A percentile compares a stretch with the other conserved stretches of the same genome.
Conservation (phyloP, 2,329 filamentous ascomycete species). For the Plenodomus tracheiphilus region DNA sequence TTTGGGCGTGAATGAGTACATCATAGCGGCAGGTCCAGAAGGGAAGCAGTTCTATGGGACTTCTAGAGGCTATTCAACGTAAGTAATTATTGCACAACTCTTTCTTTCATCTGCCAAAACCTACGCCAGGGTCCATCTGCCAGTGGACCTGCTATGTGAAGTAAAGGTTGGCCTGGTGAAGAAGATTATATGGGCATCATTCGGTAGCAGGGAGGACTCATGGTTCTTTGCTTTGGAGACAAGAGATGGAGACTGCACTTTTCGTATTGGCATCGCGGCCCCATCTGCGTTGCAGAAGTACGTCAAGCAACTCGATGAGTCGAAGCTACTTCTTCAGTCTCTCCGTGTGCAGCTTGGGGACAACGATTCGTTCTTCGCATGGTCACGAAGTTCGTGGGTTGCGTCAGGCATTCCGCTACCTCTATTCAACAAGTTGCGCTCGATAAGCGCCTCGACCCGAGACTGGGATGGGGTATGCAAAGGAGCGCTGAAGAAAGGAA, state of each 20-base stretch:
- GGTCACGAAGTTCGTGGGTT: slow-evolving; percentile 23
- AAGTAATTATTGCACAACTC: neutral
- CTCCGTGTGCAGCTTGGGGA: slow-evolving; percentile 33
- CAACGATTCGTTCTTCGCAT: slow-evolving; percentile 26
- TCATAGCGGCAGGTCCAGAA: slow-evolving; percentile 28
- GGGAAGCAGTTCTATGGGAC: slow-evolving; percentile 29
- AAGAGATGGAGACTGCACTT: slow-evolving; percentile 8
- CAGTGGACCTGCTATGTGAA: slow-evolving; percentile 10
- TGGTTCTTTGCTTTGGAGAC: slow-evolving; percentile 34
- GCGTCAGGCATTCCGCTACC: slow-evolving; percentile 15
- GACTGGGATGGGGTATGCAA: slow-evolving; percentile 4
- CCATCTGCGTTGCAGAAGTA: slow-evolving; percentile 13
- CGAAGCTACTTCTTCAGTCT: neutral
- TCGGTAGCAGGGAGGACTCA: slow-evolving; percentile 22
- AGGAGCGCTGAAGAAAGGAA: slow-evolving; percentile 12
- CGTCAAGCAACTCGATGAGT: slow-evolving; percentile 5
- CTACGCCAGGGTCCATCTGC: slow-evolving; percentile 23
- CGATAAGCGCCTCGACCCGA: neutral
- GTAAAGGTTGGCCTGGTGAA: slow-evolving; percentile 10
- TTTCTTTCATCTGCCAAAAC: neutral
- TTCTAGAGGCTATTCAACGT: slow-evolving; percentile 33
- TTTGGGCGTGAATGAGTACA: slow-evolving; percentile 22
- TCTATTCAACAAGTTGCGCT: slow-evolving; percentile 6
- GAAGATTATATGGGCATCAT: slow-evolving; percentile 31
- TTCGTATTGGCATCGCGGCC: slow-evolving; percentile 11